A percentile compares a stretch with the other conserved stretches of the same genome.
Conservation (phyloP, 768 basidiomycete genomes). For the Leccinellum rugosiceps region DNA sequence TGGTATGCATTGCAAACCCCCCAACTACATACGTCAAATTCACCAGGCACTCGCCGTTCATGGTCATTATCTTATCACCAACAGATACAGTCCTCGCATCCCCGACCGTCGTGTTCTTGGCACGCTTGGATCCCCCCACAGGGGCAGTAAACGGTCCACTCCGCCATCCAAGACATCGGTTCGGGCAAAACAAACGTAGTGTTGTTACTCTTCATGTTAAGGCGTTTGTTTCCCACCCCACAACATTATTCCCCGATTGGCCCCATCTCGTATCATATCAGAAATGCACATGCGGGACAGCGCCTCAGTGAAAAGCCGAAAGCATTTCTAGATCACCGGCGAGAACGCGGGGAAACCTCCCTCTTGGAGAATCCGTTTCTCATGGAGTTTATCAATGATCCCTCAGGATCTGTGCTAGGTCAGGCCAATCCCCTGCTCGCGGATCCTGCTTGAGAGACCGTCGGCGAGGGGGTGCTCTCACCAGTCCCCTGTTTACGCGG, state of each 20-base stretch:
- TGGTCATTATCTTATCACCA: background rate
- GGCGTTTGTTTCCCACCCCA: conserved; percentile 25
- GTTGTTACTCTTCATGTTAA: conserved; percentile 4
- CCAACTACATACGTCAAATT: background rate
- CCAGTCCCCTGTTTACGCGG: conserved; percentile 21
- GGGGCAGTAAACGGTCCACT: background rate
- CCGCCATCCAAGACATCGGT: background rate
- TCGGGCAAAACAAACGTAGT: background rate
- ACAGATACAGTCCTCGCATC: conserved; percentile 6
- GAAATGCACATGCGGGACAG: conserved; percentile 8
- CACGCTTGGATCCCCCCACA: conserved; percentile 22
- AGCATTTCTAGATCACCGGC: conserved; percentile 28
- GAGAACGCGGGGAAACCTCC: conserved; percentile 5
- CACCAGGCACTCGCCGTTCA: background rate
- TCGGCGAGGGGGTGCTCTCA: background rate
- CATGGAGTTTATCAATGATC: conserved; percentile 10
- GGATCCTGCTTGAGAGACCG: background rate
- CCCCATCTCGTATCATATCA: conserved; percentile 10
- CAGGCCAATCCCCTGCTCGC: background rate
- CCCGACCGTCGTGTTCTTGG: background rate
- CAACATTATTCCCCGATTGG: conserved; percentile 16
- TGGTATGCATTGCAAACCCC: background rate
- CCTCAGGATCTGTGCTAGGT: background rate
- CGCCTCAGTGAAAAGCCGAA: conserved; percentile 6
- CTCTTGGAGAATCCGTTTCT: conserved; percentile 23